Conservation (phyloP, 164 flowering plant genomes). For the Pachysandra terminalis region DNA sequence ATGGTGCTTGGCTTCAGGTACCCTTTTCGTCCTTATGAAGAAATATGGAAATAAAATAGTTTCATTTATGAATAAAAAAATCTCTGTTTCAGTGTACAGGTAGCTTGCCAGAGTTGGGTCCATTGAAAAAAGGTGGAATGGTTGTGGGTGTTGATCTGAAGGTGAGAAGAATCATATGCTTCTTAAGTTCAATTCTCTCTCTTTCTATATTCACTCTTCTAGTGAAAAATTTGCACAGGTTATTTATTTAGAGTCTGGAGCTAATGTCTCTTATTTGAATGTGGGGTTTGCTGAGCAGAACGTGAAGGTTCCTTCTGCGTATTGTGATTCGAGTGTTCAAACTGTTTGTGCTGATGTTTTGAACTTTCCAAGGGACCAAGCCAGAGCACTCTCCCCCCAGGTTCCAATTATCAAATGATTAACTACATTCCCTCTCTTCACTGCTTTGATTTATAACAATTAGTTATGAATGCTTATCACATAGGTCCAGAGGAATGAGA, state of each 20-base stretch:
- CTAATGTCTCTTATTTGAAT: not conserved
- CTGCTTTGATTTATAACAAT: no score
- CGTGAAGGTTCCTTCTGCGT: conserved; percentile 74
- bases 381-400: conserved; percentile 73
- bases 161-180: conserved; percentile 36
- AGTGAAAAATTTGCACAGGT: not conserved
- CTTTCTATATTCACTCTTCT: no score
- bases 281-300: conserved; percentile 70
- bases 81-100: conserved; percentile 34
- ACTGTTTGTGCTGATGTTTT: conserved; percentile 87
- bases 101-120: conserved; percentile 96
- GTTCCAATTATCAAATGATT: conserved; percentile 26
- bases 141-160: conserved; percentile 92
- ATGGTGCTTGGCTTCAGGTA: conserved; percentile 99
- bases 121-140: conserved; percentile 64
- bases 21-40: not conserved
- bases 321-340: conserved; percentile 81
- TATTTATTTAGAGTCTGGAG: not conserved
- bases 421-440: not conserved
- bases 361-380: conserved; percentile 51
- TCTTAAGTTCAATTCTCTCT: not conserved
- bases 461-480: no score
- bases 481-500: no score
- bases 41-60: not conserved
- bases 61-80: no score